These are phyloP conservation scores for Colletotrichum chlorophyti DNA, from an alignment of 2,329 filamentous ascomycete species.

Conservation along the genomic window DNA sequence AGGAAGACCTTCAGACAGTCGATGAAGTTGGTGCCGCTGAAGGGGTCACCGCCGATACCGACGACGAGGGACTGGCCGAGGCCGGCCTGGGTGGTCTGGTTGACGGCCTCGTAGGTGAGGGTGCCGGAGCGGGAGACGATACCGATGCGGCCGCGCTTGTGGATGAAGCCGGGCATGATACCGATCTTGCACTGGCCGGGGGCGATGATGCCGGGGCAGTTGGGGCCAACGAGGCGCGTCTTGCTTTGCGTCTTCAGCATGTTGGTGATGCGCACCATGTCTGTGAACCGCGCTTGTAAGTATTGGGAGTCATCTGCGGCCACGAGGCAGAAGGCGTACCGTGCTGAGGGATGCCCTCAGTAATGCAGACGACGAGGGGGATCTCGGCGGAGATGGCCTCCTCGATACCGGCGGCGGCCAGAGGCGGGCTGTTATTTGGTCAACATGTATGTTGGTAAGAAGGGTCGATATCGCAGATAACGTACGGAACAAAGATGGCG, in stretches of 20 bases:
- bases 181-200: slow-evolving; percentile 99
- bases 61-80: slow-evolving; percentile 98
- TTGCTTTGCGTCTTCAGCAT: slow-evolving; percentile 98
- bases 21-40: slow-evolving; percentile 99
- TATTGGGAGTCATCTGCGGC: too few relatives aligned
- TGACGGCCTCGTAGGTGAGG: slow-evolving; percentile 98
- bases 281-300: too few relatives aligned
- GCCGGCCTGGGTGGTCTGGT: slow-evolving; percentile 97
- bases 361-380: slow-evolving; percentile 95
- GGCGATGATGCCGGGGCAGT: slow-evolving; percentile 97
- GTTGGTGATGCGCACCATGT: slow-evolving; percentile 99
- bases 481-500: slow-evolving; percentile 94
- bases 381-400: slow-evolving; percentile 95
- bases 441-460: not conserved
- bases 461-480: slow-evolving; percentile 55
- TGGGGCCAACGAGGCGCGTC: slow-evolving; percentile 94
- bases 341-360: slow-evolving; percentile 96
- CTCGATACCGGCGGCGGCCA: slow-evolving; percentile 94
- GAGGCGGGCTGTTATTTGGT: slow-evolving; percentile 70
- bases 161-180: slow-evolving; percentile 99
- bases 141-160: slow-evolving; percentile 98
- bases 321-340: slow-evolving; percentile 65
- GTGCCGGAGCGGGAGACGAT: slow-evolving; percentile 99
- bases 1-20: slow-evolving; percentile 98
- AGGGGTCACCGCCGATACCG: slow-evolving; percentile 97